Evolutionary conservation across 805 yeast species (phyloP), one percentile per base, ranked within the genome.

Genomic region (Saturnispora ahearnii): DNA sequence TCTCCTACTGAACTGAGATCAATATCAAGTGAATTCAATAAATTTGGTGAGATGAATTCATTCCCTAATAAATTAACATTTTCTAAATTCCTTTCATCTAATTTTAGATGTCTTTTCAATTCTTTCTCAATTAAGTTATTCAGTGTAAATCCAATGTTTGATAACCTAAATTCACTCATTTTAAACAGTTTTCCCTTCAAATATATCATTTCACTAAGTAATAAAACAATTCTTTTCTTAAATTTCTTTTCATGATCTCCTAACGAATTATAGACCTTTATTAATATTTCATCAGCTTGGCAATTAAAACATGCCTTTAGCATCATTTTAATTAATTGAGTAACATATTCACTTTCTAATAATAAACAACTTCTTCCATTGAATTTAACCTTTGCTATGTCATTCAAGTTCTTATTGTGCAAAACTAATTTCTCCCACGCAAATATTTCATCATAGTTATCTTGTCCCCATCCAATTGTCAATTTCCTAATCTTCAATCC

Each of bases 311-410:
- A 68, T 0, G 80, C 67, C 5, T 73, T 65, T 0, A 84, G 63
- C 3, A 89, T 52, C 3, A 86, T 61, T 0, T 95, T 83, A 3
- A 81, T 72, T 58, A 78, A 82, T 55, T 90, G 96, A 38, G 79
- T 79, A 1, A 77, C 58, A 29, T 78, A 61, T 24, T 69, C 60
- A 15, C 69, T 61, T 51, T 77, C 79, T 24, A 67, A 67, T 30
- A 72, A 73, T 3, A 70, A 68, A 8, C 51, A 41, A 51, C 62
- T 55, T 45, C 64, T 48, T 13, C 59, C 49, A 26, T 40, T 49
- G 33, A 44, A 43, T 41, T 55, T 54, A 6, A 44, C 21, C 11
- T 55, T 56, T 24, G 3, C 24, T 5, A 44, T 12, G 12, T 41
- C 48, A n/a, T 42, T 42, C 24, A 15, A 11, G 3, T 22, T 24